phyloP scores from a whole-genome alignment of 768 basidiomycete genomes.

The Pholiota microspora region DNA sequence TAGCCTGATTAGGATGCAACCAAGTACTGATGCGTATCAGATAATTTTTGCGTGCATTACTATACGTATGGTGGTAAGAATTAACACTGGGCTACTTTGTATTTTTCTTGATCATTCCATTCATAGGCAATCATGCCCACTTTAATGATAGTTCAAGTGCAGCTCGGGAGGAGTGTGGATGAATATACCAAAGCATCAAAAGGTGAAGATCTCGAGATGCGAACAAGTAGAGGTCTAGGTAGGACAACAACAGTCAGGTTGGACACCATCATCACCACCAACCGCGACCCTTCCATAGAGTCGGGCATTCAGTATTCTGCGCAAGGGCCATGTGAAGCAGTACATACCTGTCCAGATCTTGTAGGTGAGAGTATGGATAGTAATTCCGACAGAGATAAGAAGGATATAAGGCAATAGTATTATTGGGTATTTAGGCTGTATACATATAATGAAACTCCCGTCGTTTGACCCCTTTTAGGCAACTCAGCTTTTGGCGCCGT shows the following conservation, averaged over 20 bases:
- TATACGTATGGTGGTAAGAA: conserved; percentile 8
- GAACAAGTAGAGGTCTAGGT: neutral
- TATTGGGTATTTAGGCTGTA: too few species aligned
- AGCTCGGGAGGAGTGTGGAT: conserved; percentile 1
- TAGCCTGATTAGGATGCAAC: neutral
- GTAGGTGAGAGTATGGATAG: too few species aligned
- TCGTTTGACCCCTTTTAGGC: too few species aligned
- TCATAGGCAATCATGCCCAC: conserved; percentile 8
- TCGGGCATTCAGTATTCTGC: neutral
- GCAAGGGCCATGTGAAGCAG: neutral
- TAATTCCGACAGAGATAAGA: neutral
- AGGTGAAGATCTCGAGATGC: neutral
- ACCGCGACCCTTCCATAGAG: neutral
- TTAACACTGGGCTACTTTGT: neutral
- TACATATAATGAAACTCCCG: too few species aligned
- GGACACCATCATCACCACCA: conserved; percentile 2
- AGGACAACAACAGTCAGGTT: neutral
- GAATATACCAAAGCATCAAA: neutral
- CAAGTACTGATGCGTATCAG: neutral
- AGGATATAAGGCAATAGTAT: too few species aligned
- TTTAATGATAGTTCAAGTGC: conserved; percentile 9
- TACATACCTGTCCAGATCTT: too few species aligned
- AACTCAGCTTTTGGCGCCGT: too few species aligned
- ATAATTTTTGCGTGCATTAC: conserved; percentile 5
- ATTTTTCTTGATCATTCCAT: neutral